phyloP scores from a whole-genome alignment of 768 basidiomycete species.

The Phylloporus arenicola region DNA sequence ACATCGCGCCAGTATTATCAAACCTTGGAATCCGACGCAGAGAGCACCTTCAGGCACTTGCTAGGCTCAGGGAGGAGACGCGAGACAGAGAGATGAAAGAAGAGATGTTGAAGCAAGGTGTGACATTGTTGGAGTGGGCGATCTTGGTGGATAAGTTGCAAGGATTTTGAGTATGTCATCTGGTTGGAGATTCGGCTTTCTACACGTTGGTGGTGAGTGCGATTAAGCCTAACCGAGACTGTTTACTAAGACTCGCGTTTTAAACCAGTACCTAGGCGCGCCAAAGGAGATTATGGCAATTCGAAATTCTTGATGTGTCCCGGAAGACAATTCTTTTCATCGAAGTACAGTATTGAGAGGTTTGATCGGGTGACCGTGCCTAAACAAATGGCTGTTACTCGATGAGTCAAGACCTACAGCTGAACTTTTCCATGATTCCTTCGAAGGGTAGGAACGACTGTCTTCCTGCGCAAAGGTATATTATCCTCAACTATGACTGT shows the following conservation, averaged over 20 bases:
- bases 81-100: slow-evolving; percentile 66
- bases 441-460: too few species aligned
- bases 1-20: slow-evolving; percentile 53
- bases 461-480: background rate
- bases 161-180: slow-evolving; percentile 20
- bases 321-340: background rate
- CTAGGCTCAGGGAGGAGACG: slow-evolving; percentile 56
- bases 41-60: slow-evolving; percentile 61
- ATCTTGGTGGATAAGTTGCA: slow-evolving; percentile 65
- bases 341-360: background rate
- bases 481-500: background rate
- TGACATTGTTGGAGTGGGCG: slow-evolving; percentile 76
- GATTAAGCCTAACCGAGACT: background rate
- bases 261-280: background rate
- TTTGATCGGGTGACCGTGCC: background rate
- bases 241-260: background rate
- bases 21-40: slow-evolving; percentile 53
- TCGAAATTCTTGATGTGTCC: background rate
- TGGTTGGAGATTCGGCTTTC: background rate
- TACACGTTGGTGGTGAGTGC: background rate
- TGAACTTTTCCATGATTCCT: background rate
- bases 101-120: slow-evolving; percentile 59
- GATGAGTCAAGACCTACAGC: background rate
- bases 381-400: background rate
- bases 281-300: background rate